Conservation (phyloP, 306 rosid genomes). For the Medicago lupulina region DNA sequence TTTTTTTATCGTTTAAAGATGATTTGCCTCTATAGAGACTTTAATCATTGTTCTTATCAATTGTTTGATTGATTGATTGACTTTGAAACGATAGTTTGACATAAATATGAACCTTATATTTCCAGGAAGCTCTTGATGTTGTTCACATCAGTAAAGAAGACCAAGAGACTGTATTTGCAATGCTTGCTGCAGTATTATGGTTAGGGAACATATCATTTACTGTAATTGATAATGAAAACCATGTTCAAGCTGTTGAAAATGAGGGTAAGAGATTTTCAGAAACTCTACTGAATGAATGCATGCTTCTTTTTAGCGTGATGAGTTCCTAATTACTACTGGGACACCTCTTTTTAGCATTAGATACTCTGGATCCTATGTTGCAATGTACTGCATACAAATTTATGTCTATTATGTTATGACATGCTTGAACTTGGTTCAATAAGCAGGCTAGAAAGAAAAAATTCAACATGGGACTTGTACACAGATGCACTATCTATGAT, state of each 20-base stretch:
- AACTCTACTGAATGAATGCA: constrained; percentile 25
- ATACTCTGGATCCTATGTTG: constrained; percentile 20
- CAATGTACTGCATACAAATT: constrained; percentile 27
- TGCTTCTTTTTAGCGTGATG: not conserved
- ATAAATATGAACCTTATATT: constrained; percentile 38
- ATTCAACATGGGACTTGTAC: not conserved
- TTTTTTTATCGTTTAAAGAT: constrained; percentile 18
- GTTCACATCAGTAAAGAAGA: constrained; percentile 84
- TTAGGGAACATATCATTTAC: constrained; percentile 81
- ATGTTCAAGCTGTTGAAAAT: constrained; percentile 75
- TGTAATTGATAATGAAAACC: constrained; percentile 89
- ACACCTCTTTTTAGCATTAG: constrained; percentile 17
- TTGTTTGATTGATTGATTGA: constrained; percentile 2
- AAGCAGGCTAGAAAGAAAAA: constrained; percentile 3
- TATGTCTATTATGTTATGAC: not conserved
- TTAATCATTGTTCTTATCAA: constrained; percentile 13
- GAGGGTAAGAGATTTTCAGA: constrained; percentile 63
- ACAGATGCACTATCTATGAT: not conserved
- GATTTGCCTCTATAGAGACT: constrained; percentile 28
- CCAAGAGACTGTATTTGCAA: constrained; percentile 85
- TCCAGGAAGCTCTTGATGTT: constrained; percentile 92
- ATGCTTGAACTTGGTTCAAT: constrained; percentile 10
- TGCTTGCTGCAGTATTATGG: constrained; percentile 98
- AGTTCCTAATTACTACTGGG: not conserved
- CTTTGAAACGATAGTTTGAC: constrained; percentile 27